Evolutionary conservation across 2,329 filamentous ascomycete species (phyloP), one percentile per base, ranked within the genome.

Genomic region (Curvularia spicifera): DNA sequence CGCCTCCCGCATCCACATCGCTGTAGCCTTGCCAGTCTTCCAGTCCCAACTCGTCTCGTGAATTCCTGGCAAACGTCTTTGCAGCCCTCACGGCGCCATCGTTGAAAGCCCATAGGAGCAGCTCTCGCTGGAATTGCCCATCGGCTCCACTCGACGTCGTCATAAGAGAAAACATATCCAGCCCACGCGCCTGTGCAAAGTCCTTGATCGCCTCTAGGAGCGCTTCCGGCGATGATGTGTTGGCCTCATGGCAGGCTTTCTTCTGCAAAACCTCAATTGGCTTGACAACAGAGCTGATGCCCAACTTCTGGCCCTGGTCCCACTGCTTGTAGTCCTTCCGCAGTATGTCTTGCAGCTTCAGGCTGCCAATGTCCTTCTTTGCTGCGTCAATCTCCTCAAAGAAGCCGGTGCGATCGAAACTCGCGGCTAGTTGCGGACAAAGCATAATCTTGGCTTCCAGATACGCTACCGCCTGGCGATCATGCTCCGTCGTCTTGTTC

Each of bases 311-410:
- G 51, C 76, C 78, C 10, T 79, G 78, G 10, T 78, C 78, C 91
- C 91, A 95, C 71, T 90, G 83, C 78, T 96, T 96, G 78, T 93
- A 96, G 77, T 96, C 91, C 75, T 94, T 94, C 63, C 89, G 83
- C 51, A 94, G 76, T 39, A 93, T 83, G 66, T 93, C 91, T 22
- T 83, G 78, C 64, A 92, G 76, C 37, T 78, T 79, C 45, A 95
- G 77, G 0, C 71, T 66, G 2, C 83, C 84, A 51, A 95, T 82
- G 64, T 92, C 85, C 61, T 86, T 84, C 75, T 93, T 93, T 5
- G 90, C 87, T 5, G 76, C 76, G 0, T 82, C 80, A 26, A 93
- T 82, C 54, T 85, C 78, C 4, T 82, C 73, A 71, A 85, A 91
- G 73, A 88, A 91, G 3, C 60, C 71, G 0, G 78, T 73, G 6